These are phyloP conservation scores for Claviceps capensis DNA, from an alignment of 2,329 filamentous ascomycete species.

Conservation along the genomic window DNA sequence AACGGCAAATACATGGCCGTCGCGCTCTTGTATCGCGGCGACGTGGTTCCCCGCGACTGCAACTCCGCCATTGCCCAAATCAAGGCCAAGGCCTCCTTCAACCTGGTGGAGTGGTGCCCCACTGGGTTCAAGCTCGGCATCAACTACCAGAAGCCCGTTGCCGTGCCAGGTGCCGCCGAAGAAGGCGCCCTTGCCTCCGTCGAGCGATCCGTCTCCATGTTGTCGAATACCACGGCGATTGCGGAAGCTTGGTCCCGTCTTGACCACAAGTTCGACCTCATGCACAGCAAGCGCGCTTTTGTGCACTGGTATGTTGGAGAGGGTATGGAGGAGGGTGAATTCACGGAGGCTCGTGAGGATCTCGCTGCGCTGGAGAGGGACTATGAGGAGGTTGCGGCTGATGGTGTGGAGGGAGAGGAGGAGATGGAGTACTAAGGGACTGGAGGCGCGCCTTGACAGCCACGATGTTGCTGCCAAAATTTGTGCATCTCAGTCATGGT, in stretches of 20 bases:
- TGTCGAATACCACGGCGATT: slow-evolving; percentile 64
- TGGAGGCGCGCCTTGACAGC: not conserved
- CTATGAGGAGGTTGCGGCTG: slow-evolving; percentile 71
- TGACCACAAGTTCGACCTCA: slow-evolving; percentile 64
- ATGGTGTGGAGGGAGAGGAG: slow-evolving; percentile 52
- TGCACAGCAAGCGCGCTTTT: slow-evolving; percentile 67
- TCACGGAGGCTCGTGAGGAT: slow-evolving; percentile 77
- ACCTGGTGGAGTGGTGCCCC: slow-evolving; percentile 63
- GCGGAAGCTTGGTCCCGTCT: slow-evolving; percentile 60
- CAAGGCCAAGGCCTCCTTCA: slow-evolving; percentile 60
- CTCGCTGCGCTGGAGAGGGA: slow-evolving; percentile 75
- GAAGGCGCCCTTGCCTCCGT: slow-evolving; percentile 48
- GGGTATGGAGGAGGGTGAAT: slow-evolving; percentile 87
- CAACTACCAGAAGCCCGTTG: slow-evolving; percentile 56
- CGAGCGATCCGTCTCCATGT: slow-evolving; percentile 53
- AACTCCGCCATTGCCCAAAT: slow-evolving; percentile 50
- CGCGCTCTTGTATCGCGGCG: slow-evolving; percentile 57
- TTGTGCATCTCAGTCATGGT: not conserved
- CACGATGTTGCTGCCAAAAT: not conserved
- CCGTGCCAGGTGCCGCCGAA: slow-evolving; percentile 37
- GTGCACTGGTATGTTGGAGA: slow-evolving; percentile 76
- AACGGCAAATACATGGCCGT: slow-evolving; percentile 70
- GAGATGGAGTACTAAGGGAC: slow-evolving; percentile 60
- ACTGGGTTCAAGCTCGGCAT: slow-evolving; percentile 66
- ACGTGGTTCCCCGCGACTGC: slow-evolving; percentile 58